Percentiles rank a stretch among this genome's conserved stretches.
These are phyloP conservation scores for Paracamarosporium sp. DNA, from an alignment of 2,329 filamentous ascomycete species.

Conservation along the genomic window DNA sequence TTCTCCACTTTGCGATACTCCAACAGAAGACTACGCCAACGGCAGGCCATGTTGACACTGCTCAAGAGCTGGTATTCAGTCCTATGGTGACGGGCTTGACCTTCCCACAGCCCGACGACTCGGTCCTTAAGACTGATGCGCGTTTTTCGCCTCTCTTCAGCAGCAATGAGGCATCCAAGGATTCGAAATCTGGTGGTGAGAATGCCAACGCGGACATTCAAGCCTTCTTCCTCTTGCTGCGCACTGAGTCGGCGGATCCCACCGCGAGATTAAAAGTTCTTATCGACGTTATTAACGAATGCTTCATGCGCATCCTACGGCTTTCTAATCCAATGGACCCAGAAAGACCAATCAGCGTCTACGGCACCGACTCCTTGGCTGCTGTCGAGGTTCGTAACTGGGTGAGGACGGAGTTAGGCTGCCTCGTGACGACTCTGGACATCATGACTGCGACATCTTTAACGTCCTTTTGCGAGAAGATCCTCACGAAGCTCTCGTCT, in stretches of 20 bases:
- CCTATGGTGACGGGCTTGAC: slow-evolving; percentile 7
- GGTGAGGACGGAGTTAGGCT: slow-evolving; percentile 19
- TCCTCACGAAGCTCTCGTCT: slow-evolving; percentile 1
- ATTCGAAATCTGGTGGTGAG: neutral
- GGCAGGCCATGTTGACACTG: neutral
- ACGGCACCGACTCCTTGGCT: slow-evolving; percentile 25
- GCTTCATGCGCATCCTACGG: slow-evolving; percentile 7
- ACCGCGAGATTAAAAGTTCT: neutral
- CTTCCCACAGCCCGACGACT: slow-evolving; percentile 3
- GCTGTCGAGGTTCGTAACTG: slow-evolving; percentile 29
- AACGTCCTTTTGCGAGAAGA: slow-evolving; percentile 19
- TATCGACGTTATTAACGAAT: slow-evolving; percentile 11
- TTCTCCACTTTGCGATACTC: slow-evolving; percentile 13
- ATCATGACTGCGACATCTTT: slow-evolving; percentile 23
- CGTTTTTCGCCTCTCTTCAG: slow-evolving; percentile 8
- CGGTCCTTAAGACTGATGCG: slow-evolving; percentile 1
- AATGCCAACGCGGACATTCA: slow-evolving; percentile 1
- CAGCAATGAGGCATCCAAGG: neutral
- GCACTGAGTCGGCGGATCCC: neutral
- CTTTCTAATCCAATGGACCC: slow-evolving; percentile 15
- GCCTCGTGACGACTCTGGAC: slow-evolving; percentile 21
- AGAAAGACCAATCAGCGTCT: slow-evolving; percentile 15
- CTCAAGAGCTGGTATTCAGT: neutral
- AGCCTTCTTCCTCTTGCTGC: neutral
- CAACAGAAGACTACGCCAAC: slow-evolving; percentile 9